phyloP scores from a whole-genome alignment of 2,329 filamentous ascomycete genomes.

The Cladosporium sp. region DNA sequence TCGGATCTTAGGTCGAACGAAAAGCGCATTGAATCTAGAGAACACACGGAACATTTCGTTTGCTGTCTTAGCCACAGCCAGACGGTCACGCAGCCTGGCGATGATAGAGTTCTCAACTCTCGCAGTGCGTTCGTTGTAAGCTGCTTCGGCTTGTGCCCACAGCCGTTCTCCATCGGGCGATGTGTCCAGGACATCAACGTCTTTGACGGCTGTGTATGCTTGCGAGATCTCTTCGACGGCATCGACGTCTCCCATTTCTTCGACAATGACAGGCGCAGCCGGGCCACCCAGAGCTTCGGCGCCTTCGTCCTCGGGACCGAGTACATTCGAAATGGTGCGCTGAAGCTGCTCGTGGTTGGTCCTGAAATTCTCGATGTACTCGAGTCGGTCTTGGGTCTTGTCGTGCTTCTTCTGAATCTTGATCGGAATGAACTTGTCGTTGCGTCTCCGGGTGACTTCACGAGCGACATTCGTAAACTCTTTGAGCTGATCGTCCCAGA shows the following conservation, averaged over 20 bases:
- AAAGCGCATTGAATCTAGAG: slow-evolving; percentile 98
- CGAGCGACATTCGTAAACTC: slow-evolving; percentile 97
- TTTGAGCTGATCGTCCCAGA: slow-evolving; percentile 94
- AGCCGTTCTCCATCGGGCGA: slow-evolving; percentile 80
- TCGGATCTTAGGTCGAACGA: slow-evolving; percentile 97
- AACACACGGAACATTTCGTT: slow-evolving; percentile 99
- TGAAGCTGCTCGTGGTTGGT: slow-evolving; percentile 97
- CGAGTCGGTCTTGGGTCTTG: slow-evolving; percentile 82
- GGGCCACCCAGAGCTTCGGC: slow-evolving; percentile 49
- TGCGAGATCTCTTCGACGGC: slow-evolving; percentile 93
- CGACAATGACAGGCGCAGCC: slow-evolving; percentile 66
- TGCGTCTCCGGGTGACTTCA: slow-evolving; percentile 85
- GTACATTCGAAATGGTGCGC: slow-evolving; percentile 91
- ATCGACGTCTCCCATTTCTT: slow-evolving; percentile 95
- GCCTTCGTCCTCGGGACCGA: slow-evolving; percentile 58
- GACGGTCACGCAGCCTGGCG: slow-evolving; percentile 79
- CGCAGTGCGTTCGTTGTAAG: slow-evolving; percentile 95
- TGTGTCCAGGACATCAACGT: slow-evolving; percentile 91
- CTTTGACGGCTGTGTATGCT: slow-evolving; percentile 87
- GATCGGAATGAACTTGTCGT: slow-evolving; percentile 98
- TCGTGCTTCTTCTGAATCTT: slow-evolving; percentile 85
- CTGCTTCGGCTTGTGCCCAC: slow-evolving; percentile 90
- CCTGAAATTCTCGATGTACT: slow-evolving; percentile 90
- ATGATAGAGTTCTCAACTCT: slow-evolving; percentile 99
- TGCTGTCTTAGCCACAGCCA: slow-evolving; percentile 92